A percentile compares a stretch with the other conserved stretches of the same genome.
Evolutionary conservation across 805 yeast genomes (phyloP).

Genomic region (Scheffersomyces amazonensis): DNA sequence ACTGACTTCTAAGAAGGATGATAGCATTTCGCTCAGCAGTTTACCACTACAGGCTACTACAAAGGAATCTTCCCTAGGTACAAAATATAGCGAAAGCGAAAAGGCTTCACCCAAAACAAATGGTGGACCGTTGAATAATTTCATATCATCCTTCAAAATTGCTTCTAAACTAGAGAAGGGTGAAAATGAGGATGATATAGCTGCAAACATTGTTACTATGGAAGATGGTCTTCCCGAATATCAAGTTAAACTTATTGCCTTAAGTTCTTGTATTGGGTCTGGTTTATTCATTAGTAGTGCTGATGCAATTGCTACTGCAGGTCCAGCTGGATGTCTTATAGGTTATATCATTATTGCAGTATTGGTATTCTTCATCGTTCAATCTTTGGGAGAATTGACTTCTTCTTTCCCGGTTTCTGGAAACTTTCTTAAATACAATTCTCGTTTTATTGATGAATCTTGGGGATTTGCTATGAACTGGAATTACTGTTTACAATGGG

Average conservation of each 20-base stretch:
- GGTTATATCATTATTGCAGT: slow-evolving; percentile 36
- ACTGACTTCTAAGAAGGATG: slow-evolving; percentile 8
- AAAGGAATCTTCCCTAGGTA: too few relatives aligned
- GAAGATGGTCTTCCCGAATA: slow-evolving; percentile 7
- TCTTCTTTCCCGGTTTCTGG: slow-evolving; percentile 40
- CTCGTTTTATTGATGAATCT: slow-evolving; percentile 39
- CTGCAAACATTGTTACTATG: slow-evolving; percentile 3
- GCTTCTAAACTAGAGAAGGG: slow-evolving; percentile 5
- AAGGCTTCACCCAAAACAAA: too few relatives aligned
- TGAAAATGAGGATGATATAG: slow-evolving; percentile 2
- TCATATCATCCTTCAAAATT: slow-evolving; percentile 5
- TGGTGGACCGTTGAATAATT: neutral
- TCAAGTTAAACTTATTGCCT: slow-evolving; percentile 13
- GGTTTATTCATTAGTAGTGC: slow-evolving; percentile 18
- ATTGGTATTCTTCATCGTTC: slow-evolving; percentile 41
- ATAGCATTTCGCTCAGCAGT: slow-evolving; percentile 6
- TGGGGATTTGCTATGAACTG: slow-evolving; percentile 45
- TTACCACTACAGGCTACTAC: slow-evolving; percentile 4
- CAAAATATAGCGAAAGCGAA: too few relatives aligned
- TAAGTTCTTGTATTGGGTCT: slow-evolving; percentile 18
- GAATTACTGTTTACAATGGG: slow-evolving; percentile 44
- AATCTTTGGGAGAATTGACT: slow-evolving; percentile 38
- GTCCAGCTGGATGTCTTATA: slow-evolving; percentile 16
- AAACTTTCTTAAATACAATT: slow-evolving; percentile 38
- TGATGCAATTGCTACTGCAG: slow-evolving; percentile 13